Base-by-base conservation (phyloP, 2,329 filamentous ascomycete genomes). In the Aspergillus ustus region DNA sequence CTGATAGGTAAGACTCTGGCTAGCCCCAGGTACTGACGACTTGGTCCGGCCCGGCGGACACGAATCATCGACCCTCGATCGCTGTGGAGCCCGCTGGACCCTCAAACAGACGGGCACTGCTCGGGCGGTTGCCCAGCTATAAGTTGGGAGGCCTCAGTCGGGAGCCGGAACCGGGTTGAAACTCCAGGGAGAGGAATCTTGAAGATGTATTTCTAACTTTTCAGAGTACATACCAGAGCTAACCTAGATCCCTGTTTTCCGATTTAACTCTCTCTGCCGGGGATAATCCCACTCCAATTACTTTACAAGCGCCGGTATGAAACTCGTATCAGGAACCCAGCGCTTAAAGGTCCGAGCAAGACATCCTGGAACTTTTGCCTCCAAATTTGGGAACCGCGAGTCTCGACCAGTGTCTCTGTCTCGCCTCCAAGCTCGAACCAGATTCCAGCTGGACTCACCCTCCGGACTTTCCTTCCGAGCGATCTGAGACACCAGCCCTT, bases 11-110 rank as follows among this genome's bases (percentile, higher is more conserved):
- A 64, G 59, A 60, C 37, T 55, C 56, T 62, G 52, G 43, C 57
- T 66, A 67, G 66, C 60, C 61, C 66, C 66, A 68, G 66, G 66
- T 63, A 68, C 66, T 67, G 59, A 66, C 63, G 59, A 66, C 63
- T 65, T 65, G 66, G 61, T 67, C 65, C 64, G 64, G 64, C 64
- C 59, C 61, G 58, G 55, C 62, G 60, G 61, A 67, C 61, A 67
- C 65, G 66, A 67, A 68, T 68, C 66, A 68, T 66, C 63, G 66
- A 65, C 61, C 44, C 44, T 54, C 49, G 51, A 54, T 52, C 50
- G 45, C 28, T 56, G 66, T 68, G 66, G 66, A 63, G 66, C 53
- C 58, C 34, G 25, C 55, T 61, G 53, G 57, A 58, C 58, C 34
- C 45, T 51, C 34, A 40, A 40, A 40, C 34, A 40, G 34, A 37